phyloP scores from a whole-genome alignment of 805 yeast genomes.

The Cyberlindnera euphorbiae region DNA sequence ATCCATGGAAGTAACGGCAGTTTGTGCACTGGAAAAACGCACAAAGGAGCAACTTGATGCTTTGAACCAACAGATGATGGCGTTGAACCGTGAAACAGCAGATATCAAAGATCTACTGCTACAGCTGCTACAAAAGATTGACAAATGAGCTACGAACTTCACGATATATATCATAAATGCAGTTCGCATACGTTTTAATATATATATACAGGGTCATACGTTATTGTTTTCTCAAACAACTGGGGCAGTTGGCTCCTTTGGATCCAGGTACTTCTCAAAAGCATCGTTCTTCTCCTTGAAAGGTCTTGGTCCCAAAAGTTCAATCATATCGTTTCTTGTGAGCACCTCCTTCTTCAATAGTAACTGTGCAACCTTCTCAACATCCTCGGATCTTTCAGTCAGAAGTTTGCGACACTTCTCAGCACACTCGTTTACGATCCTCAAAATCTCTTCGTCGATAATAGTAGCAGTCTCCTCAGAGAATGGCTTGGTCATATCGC shows the following conservation, averaged over 20 bases:
- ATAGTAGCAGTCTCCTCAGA: conserved; percentile 79
- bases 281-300: conserved; percentile 90
- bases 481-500: conserved; percentile 75
- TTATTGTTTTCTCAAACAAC: background rate
- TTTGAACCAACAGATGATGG: too few relatives aligned
- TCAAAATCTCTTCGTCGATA: conserved; percentile 79
- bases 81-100: too few relatives aligned
- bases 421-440: conserved; percentile 74
- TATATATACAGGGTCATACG: background rate
- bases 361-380: conserved; percentile 83
- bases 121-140: too few relatives aligned
- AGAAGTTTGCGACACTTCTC: conserved; percentile 64
- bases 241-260: conserved; percentile 14
- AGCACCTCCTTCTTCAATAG: conserved; percentile 82
- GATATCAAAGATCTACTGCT: too few relatives aligned
- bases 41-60: too few relatives aligned
- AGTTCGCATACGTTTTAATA: too few relatives aligned
- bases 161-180: too few relatives aligned
- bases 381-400: conserved; percentile 64
- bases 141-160: too few relatives aligned
- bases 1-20: background rate
- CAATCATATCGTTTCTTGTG: conserved; percentile 90
- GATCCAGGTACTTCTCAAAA: conserved; percentile 65
- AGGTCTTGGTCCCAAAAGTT: conserved; percentile 85
- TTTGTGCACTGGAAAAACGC: too few relatives aligned